Base-by-base conservation (phyloP, 371 early-diverging fungal species). In the Umbelopsis sp. region DNA sequence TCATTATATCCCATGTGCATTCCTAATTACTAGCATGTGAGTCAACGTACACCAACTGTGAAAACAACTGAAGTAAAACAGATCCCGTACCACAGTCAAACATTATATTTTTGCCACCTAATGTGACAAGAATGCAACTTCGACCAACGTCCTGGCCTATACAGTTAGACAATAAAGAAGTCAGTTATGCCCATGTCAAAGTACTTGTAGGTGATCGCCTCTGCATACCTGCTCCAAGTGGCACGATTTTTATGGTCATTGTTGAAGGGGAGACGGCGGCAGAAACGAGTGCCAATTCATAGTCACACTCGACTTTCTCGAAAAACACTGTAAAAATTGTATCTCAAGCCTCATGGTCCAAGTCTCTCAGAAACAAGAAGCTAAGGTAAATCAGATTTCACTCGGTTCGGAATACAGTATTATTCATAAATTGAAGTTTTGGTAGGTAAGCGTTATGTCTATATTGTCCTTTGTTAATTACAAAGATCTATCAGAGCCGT, bases 1-100 rank as follows among this genome's bases (percentile, higher is more conserved):
- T 99, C 99, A 65, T 89, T 91, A 82, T 95, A 99, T 5, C 99
- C 99, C 97, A 99, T 98, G 82, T 99, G 99, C 91, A 95, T 93
- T 14, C 99, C 84, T 80, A 18, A 38, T n/a, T 50, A 9, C 5
- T 53, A 11, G 10, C 1, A 29, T 20, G 52, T 24, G 11, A 24
- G 52, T 51, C 9, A 22, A 4, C 24, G 8, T 22, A 29, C 29
- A 24, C 12, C 29, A 12, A 14, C n/a, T 25, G 53, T 32, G 12
- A 16, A 18, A 57, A 9, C 8, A 25, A 1, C 20, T 4, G 22
- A 51, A 11, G 52, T 14, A 25, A 9, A 51, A 51, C 24, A 24
- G 25, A 20, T 51, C 12, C 52, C 22, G 63, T 77, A 79, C 83
- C 99, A 78, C 99, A 99, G 83, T 99, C 99, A 75, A 99, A 91